Percentiles rank a stretch among this genome's conserved stretches.
phyloP scores from a whole-genome alignment of 2,329 filamentous ascomycete species.

The Thelonectria discophora region DNA sequence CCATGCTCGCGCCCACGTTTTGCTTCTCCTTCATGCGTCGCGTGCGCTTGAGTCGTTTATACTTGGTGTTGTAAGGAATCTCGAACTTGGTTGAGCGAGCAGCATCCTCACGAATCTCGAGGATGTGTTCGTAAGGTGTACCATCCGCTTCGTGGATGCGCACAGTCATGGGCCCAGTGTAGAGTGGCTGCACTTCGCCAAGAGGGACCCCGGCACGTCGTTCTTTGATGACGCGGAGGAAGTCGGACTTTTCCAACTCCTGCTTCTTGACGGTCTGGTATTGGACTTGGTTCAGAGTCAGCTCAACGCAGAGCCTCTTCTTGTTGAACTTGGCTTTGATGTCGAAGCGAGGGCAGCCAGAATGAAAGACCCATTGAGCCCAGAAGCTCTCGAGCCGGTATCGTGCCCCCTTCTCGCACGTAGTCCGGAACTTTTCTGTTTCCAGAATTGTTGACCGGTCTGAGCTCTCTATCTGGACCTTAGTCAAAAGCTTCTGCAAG shows the following conservation, averaged over 20 bases:
- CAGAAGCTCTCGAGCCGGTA: conserved; percentile 90
- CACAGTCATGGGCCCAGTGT: conserved; percentile 97
- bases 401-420: conserved; percentile 89
- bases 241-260: conserved; percentile 74
- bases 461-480: conserved; percentile 74
- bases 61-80: conserved; percentile 98
- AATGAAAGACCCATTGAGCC: conserved; percentile 88
- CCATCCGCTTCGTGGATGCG: conserved; percentile 98
- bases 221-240: conserved; percentile 87
- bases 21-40: conserved; percentile 81
- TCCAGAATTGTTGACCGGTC: conserved; percentile 77
- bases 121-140: conserved; percentile 96
- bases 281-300: conserved; percentile 84
- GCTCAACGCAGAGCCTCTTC: conserved; percentile 93
- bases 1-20: conserved; percentile 64
- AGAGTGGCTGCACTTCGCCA: conserved; percentile 77
- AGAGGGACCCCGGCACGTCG: conserved; percentile 73
- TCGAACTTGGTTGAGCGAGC: conserved; percentile 82
- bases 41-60: conserved; percentile 94
- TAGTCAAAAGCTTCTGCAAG: conserved; percentile 84
- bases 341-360: conserved; percentile 88
- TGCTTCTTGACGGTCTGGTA: conserved; percentile 54
- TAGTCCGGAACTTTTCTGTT: conserved; percentile 77
- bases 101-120: conserved; percentile 88
- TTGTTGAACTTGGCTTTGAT: conserved; percentile 95